Evolutionary conservation across 805 yeast genomes (phyloP), one percentile per base, ranked within the genome.

Genomic region (Ogataea philodendri): DNA sequence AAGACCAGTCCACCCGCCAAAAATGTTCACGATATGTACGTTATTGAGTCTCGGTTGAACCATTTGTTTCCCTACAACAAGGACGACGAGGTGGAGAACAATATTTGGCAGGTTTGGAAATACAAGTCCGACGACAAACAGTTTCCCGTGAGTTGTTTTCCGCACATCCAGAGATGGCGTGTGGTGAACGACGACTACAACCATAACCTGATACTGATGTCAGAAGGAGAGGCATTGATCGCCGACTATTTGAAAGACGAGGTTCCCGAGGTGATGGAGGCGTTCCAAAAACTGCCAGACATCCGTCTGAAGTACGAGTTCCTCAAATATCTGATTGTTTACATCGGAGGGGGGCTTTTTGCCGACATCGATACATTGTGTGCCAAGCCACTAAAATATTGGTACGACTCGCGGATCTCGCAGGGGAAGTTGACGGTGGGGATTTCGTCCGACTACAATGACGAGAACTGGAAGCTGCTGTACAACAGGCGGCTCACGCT

Each of bases 301-400:
- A 65, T 59, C 15, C 60, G 70, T 21, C 55, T 72, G 32, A 59
- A 62, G 43, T 72, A 67, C 61, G 83, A 78, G 48, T 75, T 76
- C 42, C 66, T 74, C 54, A 59, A 77, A 35, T 75, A 75, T 46
- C 60, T 73, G 39, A 60, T 72, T 11, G 45, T 74, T 9, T 72
- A 51, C 41, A 67, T 76, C 8, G 52, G 60, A 22, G 81, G 81
- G 27, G 81, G 81, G 7, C 67, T 70, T 7, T 75, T 74, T 45
- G 66, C 77, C 4, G 81, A 75, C 46, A 71, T 74, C 21, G 80
- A 75, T 51, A 74, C 80, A 0, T 59, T 57, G 39, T 69, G 76
- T 7, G 61, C 67, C 42, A 74, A 66, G 42, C 76, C 77, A 3
- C 27, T 51, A 15, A 42, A 40, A 30, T 45, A 41, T 38, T 51